phyloP scores from a whole-genome alignment of 169 alveolate species.

The Plasmodium berghei region DNA sequence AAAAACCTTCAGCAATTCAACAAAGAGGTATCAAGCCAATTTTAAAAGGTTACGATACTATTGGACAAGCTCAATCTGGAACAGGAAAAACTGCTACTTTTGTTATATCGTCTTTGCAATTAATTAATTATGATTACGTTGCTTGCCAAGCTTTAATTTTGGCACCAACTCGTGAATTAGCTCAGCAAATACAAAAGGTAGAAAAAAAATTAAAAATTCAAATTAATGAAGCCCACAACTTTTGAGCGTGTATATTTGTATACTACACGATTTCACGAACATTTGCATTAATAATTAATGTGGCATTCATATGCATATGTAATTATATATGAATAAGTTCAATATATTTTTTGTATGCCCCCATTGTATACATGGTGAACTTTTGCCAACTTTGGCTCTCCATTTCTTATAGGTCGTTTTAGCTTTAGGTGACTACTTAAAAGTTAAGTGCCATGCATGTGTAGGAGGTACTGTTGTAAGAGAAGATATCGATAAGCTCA shows the following conservation, averaged over 20 bases:
- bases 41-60: constrained; percentile 97
- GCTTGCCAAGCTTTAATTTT: constrained; percentile 94
- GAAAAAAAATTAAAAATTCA: neutral
- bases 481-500: constrained; percentile 97
- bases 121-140: constrained; percentile 89
- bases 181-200: constrained; percentile 97
- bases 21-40: constrained; percentile 99
- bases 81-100: constrained; percentile 99
- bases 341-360: too few species aligned
- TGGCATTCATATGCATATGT: too few species aligned
- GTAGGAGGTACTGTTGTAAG: constrained; percentile 97
- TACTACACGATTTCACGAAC: too few species aligned
- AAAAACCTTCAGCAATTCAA: constrained; percentile 99
- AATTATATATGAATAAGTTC: too few species aligned
- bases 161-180: constrained; percentile 98
- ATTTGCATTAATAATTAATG: too few species aligned
- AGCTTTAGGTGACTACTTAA: constrained; percentile 98
- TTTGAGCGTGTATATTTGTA: too few species aligned
- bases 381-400: too few species aligned
- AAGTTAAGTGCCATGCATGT: constrained; percentile 95
- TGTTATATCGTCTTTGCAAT: constrained; percentile 96
- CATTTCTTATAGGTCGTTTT: constrained; percentile 83
- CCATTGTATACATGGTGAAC: too few species aligned
- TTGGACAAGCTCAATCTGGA: constrained; percentile 97
- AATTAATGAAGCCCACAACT: neutral